Base-by-base conservation (phyloP, 2,329 filamentous ascomycete species). In the Trichoderma simmonsii region DNA sequence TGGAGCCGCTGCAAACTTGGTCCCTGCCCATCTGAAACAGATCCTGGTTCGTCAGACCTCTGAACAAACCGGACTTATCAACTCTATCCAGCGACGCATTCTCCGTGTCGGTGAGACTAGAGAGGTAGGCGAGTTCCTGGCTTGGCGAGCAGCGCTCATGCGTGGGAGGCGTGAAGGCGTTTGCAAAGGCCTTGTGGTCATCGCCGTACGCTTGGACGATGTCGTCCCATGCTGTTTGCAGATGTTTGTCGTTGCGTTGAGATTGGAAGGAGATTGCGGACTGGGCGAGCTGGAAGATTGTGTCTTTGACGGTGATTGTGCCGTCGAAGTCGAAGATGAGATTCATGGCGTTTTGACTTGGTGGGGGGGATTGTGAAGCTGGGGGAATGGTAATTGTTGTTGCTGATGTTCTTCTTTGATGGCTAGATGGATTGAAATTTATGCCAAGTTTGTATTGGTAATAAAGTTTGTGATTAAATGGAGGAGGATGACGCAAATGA, bases 321-420 rank as follows among this genome's bases (percentile, higher is more conserved):
- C 86, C 86, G 78, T 90, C 88, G 77, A 90, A 90, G 76, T 90
- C 88, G 24, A 90, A 82, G 43, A 89, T 77, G 54, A 90, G 80
- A 73, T 82, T 81, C 83, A 86, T 81, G 57, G 32, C 8, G 36
- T 15, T 32, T 51, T 30, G 36, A 4, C 24, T 15, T 12, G 15
- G 32, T 12, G 21, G 34, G 11, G 24, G 3, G 15, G n/a, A 7
- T 56, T 26, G n/a, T 34, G 26, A 6, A 6, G 21, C 30, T 64
- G 9, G 9, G 9, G 0, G 43, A 4, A 21, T 6, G 48, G 21
- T 24, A 6, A 14, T 12, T 54, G 21, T 12, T 12, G 48, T 6
- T 24, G 48, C n/a, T 21, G n/a, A 9, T 24, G 48, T 14, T 54
- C 48, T 24, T 54, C 1, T 9, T 43, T 67, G 30, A 60, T n/a